Conservation (phyloP, 1,284 basidiomycete genomes). For the Fistulina hepatica region DNA sequence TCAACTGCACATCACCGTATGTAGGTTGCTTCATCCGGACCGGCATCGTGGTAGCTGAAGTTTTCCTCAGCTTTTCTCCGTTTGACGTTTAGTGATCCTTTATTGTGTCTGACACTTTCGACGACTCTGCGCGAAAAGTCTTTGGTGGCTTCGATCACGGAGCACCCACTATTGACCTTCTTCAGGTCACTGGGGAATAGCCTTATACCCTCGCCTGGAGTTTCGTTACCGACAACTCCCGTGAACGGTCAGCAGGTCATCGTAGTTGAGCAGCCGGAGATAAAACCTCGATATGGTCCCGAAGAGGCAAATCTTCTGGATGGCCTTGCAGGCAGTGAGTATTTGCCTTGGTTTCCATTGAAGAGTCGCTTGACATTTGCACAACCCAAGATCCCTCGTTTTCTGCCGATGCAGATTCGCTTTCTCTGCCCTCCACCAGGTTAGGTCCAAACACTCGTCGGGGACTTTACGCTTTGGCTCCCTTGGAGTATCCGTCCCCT, state of each 20-base stretch:
- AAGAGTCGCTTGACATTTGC: no score
- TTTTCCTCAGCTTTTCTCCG: constrained; percentile 54
- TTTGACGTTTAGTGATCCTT: constrained; percentile 58
- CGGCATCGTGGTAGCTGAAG: constrained; percentile 3
- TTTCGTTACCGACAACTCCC: constrained; percentile 20
- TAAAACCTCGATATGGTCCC: constrained; percentile 34
- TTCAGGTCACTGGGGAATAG: constrained; percentile 28
- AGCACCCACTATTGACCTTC: constrained; percentile 41
- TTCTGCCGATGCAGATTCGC: constrained; percentile 19
- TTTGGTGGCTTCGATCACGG: constrained; percentile 42
- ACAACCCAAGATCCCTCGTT: constrained; percentile 48
- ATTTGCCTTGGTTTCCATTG: no score
- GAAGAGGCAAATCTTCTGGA: constrained; percentile 76
- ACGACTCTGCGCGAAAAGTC: constrained; percentile 69
- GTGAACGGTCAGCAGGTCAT: constrained; percentile 11
- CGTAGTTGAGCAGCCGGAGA: constrained; percentile 4
- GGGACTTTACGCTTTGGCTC: constrained; percentile 47
- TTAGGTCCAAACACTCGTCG: constrained; percentile 52
- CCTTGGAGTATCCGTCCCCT: constrained; percentile 26
- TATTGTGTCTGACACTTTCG: constrained; percentile 73
- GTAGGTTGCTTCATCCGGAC: constrained; percentile 35
- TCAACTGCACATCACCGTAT: constrained; percentile 59
- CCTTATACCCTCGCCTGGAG: constrained; percentile 16
- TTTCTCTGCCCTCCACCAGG: constrained; percentile 52
- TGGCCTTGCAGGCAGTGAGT: constrained; percentile 40